Percentiles rank a stretch among this genome's conserved stretches.
phyloP scores from a whole-genome alignment of 345 rosid species.

The Noccaea caerulescens region DNA sequence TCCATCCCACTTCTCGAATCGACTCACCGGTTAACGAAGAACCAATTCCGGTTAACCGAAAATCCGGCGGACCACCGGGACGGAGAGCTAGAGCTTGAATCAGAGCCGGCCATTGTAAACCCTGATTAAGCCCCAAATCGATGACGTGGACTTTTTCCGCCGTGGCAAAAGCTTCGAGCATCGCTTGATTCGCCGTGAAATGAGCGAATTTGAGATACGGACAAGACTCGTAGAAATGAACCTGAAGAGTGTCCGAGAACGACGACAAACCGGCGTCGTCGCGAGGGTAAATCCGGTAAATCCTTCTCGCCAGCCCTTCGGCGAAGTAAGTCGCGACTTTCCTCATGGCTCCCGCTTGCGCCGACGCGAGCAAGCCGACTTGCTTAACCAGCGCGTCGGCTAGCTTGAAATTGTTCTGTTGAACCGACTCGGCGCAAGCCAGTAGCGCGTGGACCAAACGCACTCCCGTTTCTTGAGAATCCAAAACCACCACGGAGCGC shows the following conservation, averaged over 20 bases:
- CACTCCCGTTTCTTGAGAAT: constrained; percentile 86
- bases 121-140: constrained; percentile 74
- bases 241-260: constrained; percentile 62
- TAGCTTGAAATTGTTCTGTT: constrained; percentile 58
- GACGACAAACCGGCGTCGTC: constrained; percentile 46
- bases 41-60: constrained; percentile 87
- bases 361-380: constrained; percentile 65
- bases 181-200: constrained; percentile 94
- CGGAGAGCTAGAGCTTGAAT: constrained; percentile 93
- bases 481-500: constrained; percentile 71
- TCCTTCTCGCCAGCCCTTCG: constrained; percentile 75
- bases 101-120: constrained; percentile 96
- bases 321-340: constrained; percentile 96
- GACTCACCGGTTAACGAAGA: constrained; percentile 67
- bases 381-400: constrained; percentile 87
- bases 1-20: constrained; percentile 80
- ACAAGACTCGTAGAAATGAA: constrained; percentile 89
- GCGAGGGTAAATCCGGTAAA: constrained; percentile 66
- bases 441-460: constrained; percentile 79
- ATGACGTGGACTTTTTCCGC: constrained; percentile 72
- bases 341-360: constrained; percentile 86
- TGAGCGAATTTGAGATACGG: constrained; percentile 95
- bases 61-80: constrained; percentile 78
- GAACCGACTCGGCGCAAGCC: constrained; percentile 91
- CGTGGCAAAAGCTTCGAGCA: constrained; percentile 70